A percentile compares a stretch with the other conserved stretches of the same genome.
These are phyloP conservation scores for Chenopodium suecicum DNA, from an alignment of 148 eudicot genomes.

Conservation along the genomic window DNA sequence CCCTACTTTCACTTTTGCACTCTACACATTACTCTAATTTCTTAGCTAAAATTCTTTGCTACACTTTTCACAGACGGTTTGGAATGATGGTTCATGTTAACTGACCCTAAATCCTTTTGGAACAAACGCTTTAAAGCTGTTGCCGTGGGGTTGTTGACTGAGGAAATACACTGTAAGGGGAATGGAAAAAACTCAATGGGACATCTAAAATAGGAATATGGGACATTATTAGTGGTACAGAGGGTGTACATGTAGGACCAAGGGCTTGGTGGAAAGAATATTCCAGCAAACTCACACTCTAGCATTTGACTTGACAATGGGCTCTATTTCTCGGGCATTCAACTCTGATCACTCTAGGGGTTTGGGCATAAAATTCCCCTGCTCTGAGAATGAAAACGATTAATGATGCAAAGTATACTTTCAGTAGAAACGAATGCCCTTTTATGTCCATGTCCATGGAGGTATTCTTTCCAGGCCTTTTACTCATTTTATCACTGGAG, in stretches of 20 bases:
- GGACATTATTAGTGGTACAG: too few relatives aligned
- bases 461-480: background rate
- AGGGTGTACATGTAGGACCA: background rate
- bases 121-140: too few relatives aligned
- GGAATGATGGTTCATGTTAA: too few relatives aligned
- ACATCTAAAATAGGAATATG: too few relatives aligned
- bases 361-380: background rate
- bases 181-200: too few relatives aligned
- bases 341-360: background rate
- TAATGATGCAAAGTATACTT: background rate
- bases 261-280: background rate
- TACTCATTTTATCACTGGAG: background rate
- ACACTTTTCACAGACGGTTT: too few relatives aligned
- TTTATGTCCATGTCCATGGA: background rate
- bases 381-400: background rate
- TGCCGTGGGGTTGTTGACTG: too few relatives aligned
- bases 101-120: too few relatives aligned
- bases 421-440: background rate
- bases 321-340: background rate
- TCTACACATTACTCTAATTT: too few relatives aligned
- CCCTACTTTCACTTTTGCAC: too few relatives aligned
- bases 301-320: background rate
- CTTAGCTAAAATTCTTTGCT: too few relatives aligned
- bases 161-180: too few relatives aligned
- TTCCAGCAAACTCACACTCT: background rate